phyloP scores from a whole-genome alignment of 2,329 filamentous ascomycete genomes.

The Beauveria brongniartii region DNA sequence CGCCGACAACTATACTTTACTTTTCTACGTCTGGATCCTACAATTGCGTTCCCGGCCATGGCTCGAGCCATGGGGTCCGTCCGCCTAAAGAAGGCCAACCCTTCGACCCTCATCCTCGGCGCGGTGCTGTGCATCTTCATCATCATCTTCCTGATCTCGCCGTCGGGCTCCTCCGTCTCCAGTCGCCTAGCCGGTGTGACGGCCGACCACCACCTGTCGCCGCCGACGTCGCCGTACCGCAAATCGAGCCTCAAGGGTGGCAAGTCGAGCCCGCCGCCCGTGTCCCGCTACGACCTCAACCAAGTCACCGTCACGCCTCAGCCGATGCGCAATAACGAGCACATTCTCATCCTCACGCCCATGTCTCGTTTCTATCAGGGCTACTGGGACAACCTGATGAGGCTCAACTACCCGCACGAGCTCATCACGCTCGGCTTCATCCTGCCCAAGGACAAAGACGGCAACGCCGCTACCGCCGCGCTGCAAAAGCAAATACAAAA shows the following conservation, averaged over 20 bases:
- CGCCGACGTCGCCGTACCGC: conserved; percentile 35
- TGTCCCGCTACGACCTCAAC: conserved; percentile 91
- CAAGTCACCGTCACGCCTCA: conserved; percentile 76
- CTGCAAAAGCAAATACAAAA: conserved; percentile 79
- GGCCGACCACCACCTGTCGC: conserved; percentile 35
- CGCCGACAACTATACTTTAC: background rate
- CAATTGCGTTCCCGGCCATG: conserved; percentile 29
- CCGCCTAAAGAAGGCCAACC: conserved; percentile 73
- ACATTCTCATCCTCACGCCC: conserved; percentile 84
- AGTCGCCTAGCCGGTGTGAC: conserved; percentile 38
- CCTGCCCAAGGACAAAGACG: conserved; percentile 85
- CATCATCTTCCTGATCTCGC: conserved; percentile 53
- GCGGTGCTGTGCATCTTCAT: conserved; percentile 64
- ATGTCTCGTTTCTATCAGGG: conserved; percentile 86
- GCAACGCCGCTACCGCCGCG: conserved; percentile 74
- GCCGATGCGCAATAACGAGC: conserved; percentile 72
- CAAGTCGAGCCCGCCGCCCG: conserved; percentile 58
- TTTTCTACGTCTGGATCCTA: background rate
- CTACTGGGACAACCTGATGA: conserved; percentile 91
- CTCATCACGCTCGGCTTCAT: conserved; percentile 95
- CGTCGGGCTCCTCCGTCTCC: conserved; percentile 38
- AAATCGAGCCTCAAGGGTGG: conserved; percentile 29
- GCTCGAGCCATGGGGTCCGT: conserved; percentile 53
- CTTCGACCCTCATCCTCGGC: conserved; percentile 66
- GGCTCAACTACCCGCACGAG: conserved; percentile 82